Conservation (phyloP, 805 yeast genomes). For the Wickerhamiella parazyma region DNA sequence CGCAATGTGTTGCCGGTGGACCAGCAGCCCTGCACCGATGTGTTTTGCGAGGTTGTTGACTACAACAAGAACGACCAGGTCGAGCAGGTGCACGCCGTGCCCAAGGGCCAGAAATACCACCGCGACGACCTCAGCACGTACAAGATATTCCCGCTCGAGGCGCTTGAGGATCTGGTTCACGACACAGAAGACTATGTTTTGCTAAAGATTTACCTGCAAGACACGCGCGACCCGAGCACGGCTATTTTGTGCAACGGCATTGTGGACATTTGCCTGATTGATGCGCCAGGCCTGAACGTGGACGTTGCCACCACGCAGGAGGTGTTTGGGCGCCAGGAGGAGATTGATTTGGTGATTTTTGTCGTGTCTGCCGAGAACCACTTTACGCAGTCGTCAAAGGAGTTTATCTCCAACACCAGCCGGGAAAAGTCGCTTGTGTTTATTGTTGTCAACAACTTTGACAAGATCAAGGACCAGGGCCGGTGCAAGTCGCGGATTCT, state of each 20-base stretch:
- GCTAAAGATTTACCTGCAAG: slow-evolving; percentile 71
- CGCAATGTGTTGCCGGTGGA: slow-evolving; percentile 80
- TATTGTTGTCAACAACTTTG: slow-evolving; percentile 88
- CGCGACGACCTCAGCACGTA: slow-evolving; percentile 52
- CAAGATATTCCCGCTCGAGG: slow-evolving; percentile 38
- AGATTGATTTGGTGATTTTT: slow-evolving; percentile 88
- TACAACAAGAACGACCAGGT: slow-evolving; percentile 56
- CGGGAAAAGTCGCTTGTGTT: slow-evolving; percentile 84
- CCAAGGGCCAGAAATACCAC: slow-evolving; percentile 33
- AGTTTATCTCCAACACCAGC: slow-evolving; percentile 80
- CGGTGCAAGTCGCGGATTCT: slow-evolving; percentile 65
- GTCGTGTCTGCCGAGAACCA: slow-evolving; percentile 95
- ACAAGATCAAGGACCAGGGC: slow-evolving; percentile 66
- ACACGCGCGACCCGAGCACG: slow-evolving; percentile 48
- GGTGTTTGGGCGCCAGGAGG: slow-evolving; percentile 91
- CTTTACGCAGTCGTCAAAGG: slow-evolving; percentile 85
- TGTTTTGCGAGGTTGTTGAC: slow-evolving; percentile 88
- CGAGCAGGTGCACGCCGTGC: slow-evolving; percentile 91
- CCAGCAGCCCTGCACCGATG: slow-evolving; percentile 95
- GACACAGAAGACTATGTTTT: slow-evolving; percentile 66
- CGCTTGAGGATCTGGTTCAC: slow-evolving; percentile 56
- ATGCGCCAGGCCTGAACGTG: slow-evolving; percentile 93
- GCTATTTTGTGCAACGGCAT: slow-evolving; percentile 78
- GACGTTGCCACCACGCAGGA: slow-evolving; percentile 91
- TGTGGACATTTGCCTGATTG: slow-evolving; percentile 82